Conservation (phyloP, 306 rosid genomes). For the Lupinus albus region DNA sequence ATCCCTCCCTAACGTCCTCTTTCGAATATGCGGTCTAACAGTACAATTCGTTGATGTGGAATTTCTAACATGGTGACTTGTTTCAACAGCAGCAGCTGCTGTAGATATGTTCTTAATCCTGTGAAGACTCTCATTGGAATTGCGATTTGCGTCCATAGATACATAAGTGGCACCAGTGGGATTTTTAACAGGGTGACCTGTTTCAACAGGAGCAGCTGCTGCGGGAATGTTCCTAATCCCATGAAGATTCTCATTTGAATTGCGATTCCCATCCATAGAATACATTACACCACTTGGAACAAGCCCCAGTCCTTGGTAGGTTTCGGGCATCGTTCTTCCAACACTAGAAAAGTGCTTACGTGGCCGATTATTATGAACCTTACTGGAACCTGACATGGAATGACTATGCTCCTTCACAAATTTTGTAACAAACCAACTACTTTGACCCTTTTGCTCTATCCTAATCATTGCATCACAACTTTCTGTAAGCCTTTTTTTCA, state of each 20-base stretch:
- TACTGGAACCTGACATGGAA: conserved; percentile 53
- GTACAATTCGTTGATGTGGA: conserved; percentile 36
- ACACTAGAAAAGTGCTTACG: conserved; percentile 86
- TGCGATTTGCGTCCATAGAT: conserved; percentile 56
- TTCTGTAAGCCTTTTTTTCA: conserved; percentile 65
- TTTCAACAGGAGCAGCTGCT: conserved; percentile 31
- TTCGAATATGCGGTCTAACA: conserved; percentile 51
- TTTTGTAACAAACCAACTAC: conserved; percentile 81
- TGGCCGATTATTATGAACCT: conserved; percentile 67
- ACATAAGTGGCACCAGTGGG: too few relatives aligned
- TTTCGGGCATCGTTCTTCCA: conserved; percentile 70
- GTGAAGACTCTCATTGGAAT: neutral
- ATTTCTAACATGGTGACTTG: conserved; percentile 54
- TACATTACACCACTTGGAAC: conserved; percentile 96
- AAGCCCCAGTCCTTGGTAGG: conserved; percentile 71
- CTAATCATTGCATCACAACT: conserved; percentile 78
- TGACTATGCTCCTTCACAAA: conserved; percentile 89
- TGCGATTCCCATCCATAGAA: conserved; percentile 66
- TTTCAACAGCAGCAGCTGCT: conserved; percentile 46
- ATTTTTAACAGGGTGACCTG: too few relatives aligned
- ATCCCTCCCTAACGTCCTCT: conserved; percentile 80
- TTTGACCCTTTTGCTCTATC: conserved; percentile 66
- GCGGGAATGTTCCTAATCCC: conserved; percentile 52
- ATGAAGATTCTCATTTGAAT: conserved; percentile 51
- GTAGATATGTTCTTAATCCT: neutral